These are phyloP conservation scores for Forsythia viridissima DNA, from an alignment of 257 asterid species.

Conservation along the genomic window DNA sequence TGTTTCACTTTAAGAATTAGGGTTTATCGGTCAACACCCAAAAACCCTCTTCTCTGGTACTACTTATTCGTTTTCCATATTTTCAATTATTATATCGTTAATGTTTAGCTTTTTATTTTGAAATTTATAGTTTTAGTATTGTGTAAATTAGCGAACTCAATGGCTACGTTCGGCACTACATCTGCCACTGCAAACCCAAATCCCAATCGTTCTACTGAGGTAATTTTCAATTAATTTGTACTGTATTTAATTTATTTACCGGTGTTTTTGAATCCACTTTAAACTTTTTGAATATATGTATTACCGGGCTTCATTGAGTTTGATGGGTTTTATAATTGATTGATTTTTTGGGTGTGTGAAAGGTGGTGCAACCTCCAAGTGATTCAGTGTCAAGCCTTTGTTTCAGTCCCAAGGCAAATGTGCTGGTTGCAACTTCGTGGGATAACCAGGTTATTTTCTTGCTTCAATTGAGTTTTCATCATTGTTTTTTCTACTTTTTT, in stretches of 20 bases:
- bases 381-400: conserved; percentile 84
- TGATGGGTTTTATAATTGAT: neutral
- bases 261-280: conserved; percentile 3
- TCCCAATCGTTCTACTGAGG: conserved; percentile 90
- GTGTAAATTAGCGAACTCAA: conserved; percentile 17
- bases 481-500: neutral
- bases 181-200: conserved; percentile 42
- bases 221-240: conserved; percentile 13
- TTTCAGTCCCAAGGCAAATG: conserved; percentile 87
- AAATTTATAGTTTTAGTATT: neutral
- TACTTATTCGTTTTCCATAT: neutral
- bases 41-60: neutral
- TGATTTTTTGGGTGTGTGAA: conserved; percentile 1
- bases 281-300: neutral
- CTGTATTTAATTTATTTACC: neutral
- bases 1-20: conserved; percentile 25
- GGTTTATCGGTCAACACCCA: conserved; percentile 11
- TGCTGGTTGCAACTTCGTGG: conserved; percentile 86
- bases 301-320: neutral
- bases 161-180: conserved; percentile 69
- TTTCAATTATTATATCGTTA: neutral
- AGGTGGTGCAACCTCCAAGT: conserved; percentile 81
- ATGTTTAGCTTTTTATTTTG: neutral
- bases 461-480: neutral
- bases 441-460: conserved; percentile 74